Percentiles rank a stretch among this genome's conserved stretches.
Evolutionary conservation across 805 yeast genomes (phyloP).

Genomic region (Hanseniaspora hatyaiensis): DNA sequence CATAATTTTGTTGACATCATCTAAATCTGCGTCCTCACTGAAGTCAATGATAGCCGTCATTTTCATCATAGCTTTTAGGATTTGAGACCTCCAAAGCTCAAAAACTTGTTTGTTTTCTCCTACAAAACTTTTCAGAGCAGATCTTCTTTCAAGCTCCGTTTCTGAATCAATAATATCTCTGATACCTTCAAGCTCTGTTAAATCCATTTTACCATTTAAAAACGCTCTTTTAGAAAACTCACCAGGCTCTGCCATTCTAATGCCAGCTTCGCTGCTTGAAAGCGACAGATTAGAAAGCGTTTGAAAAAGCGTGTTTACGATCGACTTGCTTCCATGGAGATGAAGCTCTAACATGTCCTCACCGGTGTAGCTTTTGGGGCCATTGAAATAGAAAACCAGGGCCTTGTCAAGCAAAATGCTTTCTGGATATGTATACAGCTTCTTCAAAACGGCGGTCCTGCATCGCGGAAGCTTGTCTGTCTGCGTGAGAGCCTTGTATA

Average conservation of each 20-base stretch:
- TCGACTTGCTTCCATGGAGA: conserved; percentile 87
- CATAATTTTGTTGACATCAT: conserved; percentile 47
- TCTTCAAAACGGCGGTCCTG: conserved; percentile 47
- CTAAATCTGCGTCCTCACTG: conserved; percentile 84
- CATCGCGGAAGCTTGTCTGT: conserved; percentile 34
- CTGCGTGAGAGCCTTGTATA: conserved; percentile 40
- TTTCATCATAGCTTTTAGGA: conserved; percentile 58
- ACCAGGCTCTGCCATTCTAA: conserved; percentile 83
- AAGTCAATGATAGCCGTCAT: conserved; percentile 86
- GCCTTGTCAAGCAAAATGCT: conserved; percentile 60
- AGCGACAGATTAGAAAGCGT: conserved; percentile 44
- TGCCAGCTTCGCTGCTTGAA: conserved; percentile 30
- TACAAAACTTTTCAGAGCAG: conserved; percentile 60
- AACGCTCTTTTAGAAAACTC: conserved; percentile 86
- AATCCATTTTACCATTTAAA: conserved; percentile 67
- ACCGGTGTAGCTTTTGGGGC: conserved; percentile 80
- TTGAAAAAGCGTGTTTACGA: conserved; percentile 52
- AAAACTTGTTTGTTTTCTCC: conserved; percentile 54
- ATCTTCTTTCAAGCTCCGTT: conserved; percentile 73
- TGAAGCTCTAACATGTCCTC: conserved; percentile 87
- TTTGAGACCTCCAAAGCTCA: conserved; percentile 50
- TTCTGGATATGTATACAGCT: conserved; percentile 34
- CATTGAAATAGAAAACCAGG: conserved; percentile 51
- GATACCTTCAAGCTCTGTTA: conserved; percentile 85
- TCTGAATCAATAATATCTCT: conserved; percentile 85